Base-by-base conservation (phyloP, 306 rosid genomes). In the Cucurbita argyrosperma region DNA sequence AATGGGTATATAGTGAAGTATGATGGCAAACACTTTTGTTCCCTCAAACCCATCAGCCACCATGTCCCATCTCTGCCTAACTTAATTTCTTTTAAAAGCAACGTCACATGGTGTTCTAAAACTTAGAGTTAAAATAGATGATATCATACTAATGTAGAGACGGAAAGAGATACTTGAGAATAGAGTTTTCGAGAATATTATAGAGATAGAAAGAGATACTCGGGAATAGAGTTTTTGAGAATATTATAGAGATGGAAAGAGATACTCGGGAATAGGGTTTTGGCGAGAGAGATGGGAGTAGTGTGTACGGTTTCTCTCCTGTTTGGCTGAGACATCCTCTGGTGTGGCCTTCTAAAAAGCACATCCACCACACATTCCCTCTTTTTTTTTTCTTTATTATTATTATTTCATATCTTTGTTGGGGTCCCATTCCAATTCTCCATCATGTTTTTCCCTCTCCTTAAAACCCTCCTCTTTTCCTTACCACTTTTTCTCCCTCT, bases 21-120 rank as follows among this genome's bases (percentile, higher is more conserved):
- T 40, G 72, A 46, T 67, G 18, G 35, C 40, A 11, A 43, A 46
- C 71, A 66, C 55, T 21, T 10, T 66, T 66, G 72, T 45, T 66
- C 72, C 72, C 72, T 18, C 53, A 67, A 67, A 67, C 55, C 55
- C 72, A 67, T 67, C 72, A 67, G 39, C 53, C 39, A 65, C 37
- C 52, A 5, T 65, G 35, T 65, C 37, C 53, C 71, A 39, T 5
- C 39, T 6, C 3, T n/a, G 4, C 12, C 8, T 54, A 57, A 21
- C 37, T 57, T 14, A 21, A 4, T 55, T 9, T 23, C 21, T 18
- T 55, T 13, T 3, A 21, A 13, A 26, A 26, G 30, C 1, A 21
- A 10, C 4, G 15, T 56, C 21, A 57, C 62, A 21, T 26, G 40
- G 26, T 19, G 0, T 30, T 30, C 0, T 3, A 30, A 3, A 2